phyloP scores from a whole-genome alignment of 768 basidiomycete species.

The Hortiboletus campestris region DNA sequence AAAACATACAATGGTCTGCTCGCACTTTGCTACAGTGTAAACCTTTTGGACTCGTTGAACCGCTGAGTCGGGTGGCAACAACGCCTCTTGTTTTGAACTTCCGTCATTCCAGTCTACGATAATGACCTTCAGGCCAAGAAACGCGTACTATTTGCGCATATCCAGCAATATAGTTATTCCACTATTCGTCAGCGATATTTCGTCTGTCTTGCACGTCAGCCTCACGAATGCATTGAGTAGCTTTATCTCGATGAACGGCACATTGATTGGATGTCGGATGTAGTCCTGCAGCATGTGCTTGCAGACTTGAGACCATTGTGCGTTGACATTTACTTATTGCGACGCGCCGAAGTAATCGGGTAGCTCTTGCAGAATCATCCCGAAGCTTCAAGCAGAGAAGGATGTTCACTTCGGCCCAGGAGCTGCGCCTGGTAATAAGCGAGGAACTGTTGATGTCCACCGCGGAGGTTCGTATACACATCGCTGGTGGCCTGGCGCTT shows the following conservation, averaged over 20 bases:
- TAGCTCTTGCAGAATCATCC: constrained; percentile 51
- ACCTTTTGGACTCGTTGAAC: background rate
- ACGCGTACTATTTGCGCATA: constrained; percentile 80
- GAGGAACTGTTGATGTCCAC: constrained; percentile 76
- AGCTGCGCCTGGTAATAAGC: constrained; percentile 48
- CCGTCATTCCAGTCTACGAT: background rate
- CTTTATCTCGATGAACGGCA: constrained; percentile 88
- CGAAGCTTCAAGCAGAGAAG: constrained; percentile 63
- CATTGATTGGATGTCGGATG: constrained; percentile 88
- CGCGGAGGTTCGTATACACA: constrained; percentile 59
- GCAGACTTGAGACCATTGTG: constrained; percentile 74
- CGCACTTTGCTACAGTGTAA: background rate
- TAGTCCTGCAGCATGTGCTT: constrained; percentile 74
- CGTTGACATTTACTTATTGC: constrained; percentile 11
- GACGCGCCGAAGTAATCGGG: background rate
- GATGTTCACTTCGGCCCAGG: constrained; percentile 42
- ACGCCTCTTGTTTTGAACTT: background rate
- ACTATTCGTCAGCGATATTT: constrained; percentile 55
- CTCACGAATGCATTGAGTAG: constrained; percentile 33
- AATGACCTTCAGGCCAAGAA: constrained; percentile 72
- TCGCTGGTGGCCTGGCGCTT: background rate
- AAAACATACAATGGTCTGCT: background rate
- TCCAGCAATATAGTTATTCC: constrained; percentile 74
- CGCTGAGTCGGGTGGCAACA: background rate
- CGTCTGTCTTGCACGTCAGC: background rate